Base-by-base conservation (phyloP, 2,329 filamentous ascomycete genomes). In the Hypomyces rosellus region DNA sequence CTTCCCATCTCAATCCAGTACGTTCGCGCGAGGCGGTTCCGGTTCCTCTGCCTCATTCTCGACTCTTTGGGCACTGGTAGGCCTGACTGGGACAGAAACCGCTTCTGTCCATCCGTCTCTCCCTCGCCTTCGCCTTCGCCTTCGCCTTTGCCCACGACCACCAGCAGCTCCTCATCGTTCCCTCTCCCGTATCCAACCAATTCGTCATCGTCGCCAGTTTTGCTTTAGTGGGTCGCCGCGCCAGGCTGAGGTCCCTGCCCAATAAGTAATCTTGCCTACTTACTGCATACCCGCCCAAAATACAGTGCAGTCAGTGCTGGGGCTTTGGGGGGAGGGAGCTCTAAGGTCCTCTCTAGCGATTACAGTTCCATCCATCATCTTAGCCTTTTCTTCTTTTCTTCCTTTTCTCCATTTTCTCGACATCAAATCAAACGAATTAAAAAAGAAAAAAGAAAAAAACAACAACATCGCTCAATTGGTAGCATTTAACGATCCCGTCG, bases 401-500 rank as follows among this genome's bases (percentile, higher is more conserved):
- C 30, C 42, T n/a, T 20, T 8, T 34, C 36, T 41, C 22, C 38
- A 7, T 6, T 15, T 49, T 37, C n/a, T 46, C 48, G 44, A 50
- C 8, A 33, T 44, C 42, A 25, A 34, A 38, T 34, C 30, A 45
- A 34, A 34, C n/a, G n/a, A n/a, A n/a, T n/a, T n/a, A 25, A 7
- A 5, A 25, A n/a, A n/a, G 14, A 22, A 37, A 34, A n/a, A 15
- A 37, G 25, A 18, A 11, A 34, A 16, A 25, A 30, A 38, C 34
- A 40, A 25, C 14, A 38, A 34, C 34, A 54, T 54, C 42, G 52
- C 52, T 51, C 52, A 48, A 54, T 54, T 48, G 49, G 45, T 54
- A 54, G 49, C 52, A 48, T 48, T 51, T 54, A 54, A 34, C 52
- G 15, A 37, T 33, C 48, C 34, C 38, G 41, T 38, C 46, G 46